phyloP scores from a whole-genome alignment of 768 basidiomycete species.

The Auriscalpium orientale region DNA sequence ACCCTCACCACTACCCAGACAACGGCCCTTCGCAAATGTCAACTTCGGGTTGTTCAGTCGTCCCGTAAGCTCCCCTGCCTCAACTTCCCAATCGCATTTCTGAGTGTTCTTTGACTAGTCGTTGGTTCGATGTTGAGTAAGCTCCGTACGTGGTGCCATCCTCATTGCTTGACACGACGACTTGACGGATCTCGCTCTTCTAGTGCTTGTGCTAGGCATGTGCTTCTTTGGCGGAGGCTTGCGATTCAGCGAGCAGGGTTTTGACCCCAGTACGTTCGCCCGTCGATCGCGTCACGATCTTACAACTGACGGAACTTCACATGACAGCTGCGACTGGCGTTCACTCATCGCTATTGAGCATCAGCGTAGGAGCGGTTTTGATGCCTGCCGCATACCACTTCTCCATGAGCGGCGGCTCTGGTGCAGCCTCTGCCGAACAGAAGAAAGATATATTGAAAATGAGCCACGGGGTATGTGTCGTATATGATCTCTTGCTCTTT shows the following conservation, averaged over 20 bases:
- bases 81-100: background rate
- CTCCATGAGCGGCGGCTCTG: conserved; percentile 32
- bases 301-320: too few relatives aligned
- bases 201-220: conserved; percentile 79
- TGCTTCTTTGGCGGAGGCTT: conserved; percentile 80
- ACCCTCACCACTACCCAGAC: conserved; percentile 36
- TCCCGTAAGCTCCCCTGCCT: conserved; percentile 41
- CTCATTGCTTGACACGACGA: background rate
- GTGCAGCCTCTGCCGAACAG: conserved; percentile 23
- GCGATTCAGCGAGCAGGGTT: conserved; percentile 72
- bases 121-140: conserved; percentile 81
- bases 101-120: conserved; percentile 35
- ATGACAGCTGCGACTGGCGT: conserved; percentile 58
- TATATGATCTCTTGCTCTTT: background rate
- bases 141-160: conserved; percentile 35
- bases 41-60: conserved; percentile 74
- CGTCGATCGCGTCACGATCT: too few relatives aligned
- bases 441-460: conserved; percentile 50
- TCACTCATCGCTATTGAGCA: conserved; percentile 64
- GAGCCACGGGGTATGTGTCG: conserved; percentile 62
- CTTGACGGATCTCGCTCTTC: background rate
- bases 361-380: conserved; percentile 75
- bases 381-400: conserved; percentile 74
- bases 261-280: conserved; percentile 50
- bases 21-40: conserved; percentile 75